Conservation (phyloP, 2,329 filamentous ascomycete species). For the Sclerotinia glacialis region DNA sequence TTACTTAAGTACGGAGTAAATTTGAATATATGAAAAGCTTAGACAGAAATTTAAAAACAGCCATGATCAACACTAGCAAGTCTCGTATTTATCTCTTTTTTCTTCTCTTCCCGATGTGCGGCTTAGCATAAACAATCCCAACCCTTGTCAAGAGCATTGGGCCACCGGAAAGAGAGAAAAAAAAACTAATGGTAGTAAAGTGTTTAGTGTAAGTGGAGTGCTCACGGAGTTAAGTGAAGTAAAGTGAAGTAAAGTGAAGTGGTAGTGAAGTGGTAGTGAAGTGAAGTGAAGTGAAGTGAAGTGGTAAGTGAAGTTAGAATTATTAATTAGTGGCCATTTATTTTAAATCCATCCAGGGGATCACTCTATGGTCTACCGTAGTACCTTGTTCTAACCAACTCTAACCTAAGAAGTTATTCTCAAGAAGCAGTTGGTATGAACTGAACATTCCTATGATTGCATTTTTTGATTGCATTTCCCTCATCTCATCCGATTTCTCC, state of each 20-base stretch:
- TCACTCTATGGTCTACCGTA: conserved; percentile 8
- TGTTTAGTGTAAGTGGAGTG: no score
- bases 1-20: not conserved
- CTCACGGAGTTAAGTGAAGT: no score
- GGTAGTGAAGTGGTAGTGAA: no score
- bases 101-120: not conserved
- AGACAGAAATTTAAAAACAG: conserved; percentile 1
- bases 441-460: conserved; percentile 19
- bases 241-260: no score
- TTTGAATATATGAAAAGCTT: not conserved
- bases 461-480: conserved; percentile 3
- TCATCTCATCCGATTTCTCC: conserved; percentile 2
- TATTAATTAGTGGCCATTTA: not conserved
- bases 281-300: no score
- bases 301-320: not conserved
- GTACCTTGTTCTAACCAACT: not conserved
- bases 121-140: conserved; percentile 1
- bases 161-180: not conserved
- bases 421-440: conserved; percentile 18
- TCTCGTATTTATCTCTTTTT: conserved; percentile 8
- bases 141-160: not conserved
- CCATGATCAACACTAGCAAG: not conserved
- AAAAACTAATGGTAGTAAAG: not conserved
- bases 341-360: conserved; percentile 2
- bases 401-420: not conserved